A percentile compares a stretch with the other conserved stretches of the same genome.
Evolutionary conservation across 495 filamentous ascomycete species (phyloP).

Genomic region (Annulohypoxylon bovei): DNA sequence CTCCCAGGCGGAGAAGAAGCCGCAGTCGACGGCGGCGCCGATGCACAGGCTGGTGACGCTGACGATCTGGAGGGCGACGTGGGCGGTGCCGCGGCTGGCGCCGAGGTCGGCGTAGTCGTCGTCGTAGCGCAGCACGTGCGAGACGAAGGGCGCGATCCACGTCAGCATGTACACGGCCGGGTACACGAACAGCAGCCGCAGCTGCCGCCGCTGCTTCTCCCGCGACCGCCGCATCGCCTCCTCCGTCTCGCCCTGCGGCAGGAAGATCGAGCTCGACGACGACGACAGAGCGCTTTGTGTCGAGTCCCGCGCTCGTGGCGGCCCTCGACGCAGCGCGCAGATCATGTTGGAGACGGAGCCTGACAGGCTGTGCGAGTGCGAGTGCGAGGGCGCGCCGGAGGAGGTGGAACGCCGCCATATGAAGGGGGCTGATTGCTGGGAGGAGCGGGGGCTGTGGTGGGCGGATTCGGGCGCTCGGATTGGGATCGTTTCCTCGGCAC

Average conservation of each 20-base stretch:
- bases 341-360: slow-evolving; percentile 38
- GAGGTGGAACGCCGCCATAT: slow-evolving; percentile 24
- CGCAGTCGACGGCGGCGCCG: slow-evolving; percentile 73
- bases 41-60: slow-evolving; percentile 64
- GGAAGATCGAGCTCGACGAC: slow-evolving; percentile 37
- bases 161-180: slow-evolving; percentile 74
- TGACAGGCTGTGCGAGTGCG: background rate
- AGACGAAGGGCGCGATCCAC: slow-evolving; percentile 77
- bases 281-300: slow-evolving; percentile 5
- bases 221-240: slow-evolving; percentile 53
- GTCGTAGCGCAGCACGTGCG: slow-evolving; percentile 67
- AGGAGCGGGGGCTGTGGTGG: slow-evolving; percentile 1
- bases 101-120: slow-evolving; percentile 44
- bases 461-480: slow-evolving; percentile 14
- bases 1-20: slow-evolving; percentile 72
- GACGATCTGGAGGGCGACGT: slow-evolving; percentile 64
- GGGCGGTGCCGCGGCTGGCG: slow-evolving; percentile 47
- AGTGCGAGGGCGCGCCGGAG: background rate
- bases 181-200: slow-evolving; percentile 76
- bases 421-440: slow-evolving; percentile 11
- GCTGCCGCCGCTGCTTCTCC: slow-evolving; percentile 69
- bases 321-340: slow-evolving; percentile 41
- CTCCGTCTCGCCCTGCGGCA: slow-evolving; percentile 32
- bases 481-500: background rate
- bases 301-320: slow-evolving; percentile 8